Base-by-base conservation (phyloP, 2,329 filamentous ascomycete species). In the Talaromyces sp. region DNA sequence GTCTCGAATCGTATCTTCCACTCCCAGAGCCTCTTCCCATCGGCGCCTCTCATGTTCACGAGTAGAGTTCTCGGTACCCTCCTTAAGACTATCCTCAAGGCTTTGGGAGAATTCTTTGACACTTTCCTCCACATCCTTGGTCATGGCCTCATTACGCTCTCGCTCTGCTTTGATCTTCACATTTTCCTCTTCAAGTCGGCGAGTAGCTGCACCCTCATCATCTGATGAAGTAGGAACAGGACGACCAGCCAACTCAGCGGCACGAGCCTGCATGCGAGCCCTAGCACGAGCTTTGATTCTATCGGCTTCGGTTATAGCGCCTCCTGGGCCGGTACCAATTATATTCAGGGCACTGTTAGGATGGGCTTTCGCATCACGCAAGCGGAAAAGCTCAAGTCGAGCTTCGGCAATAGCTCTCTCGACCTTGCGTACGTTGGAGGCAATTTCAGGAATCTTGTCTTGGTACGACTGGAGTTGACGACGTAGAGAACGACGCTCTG, bases 241-340 rank as follows among this genome's bases (percentile, higher is more conserved):
- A 77, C 90, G 92, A 65, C 95, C 95, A 25, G 93, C 92, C 68
- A 99, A 81, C 19, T 95, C 94, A 64, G 95, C 95, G 70, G 95
- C 93, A 67, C 95, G 90, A 73, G 97, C 93, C 80, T 98, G 94
- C 95, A 99, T 99, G 88, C 97, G 96, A 45, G 94, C 94, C 80
- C 93, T 96, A 36, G 95, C 94, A 70, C 93, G 88, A 40, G 95
- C 95, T 82, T 97, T 98, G 70, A 98, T 86, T 63, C 94, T 88
- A 79, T 99, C 95, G 3, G 92, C 91, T 78, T 99, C 95, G 0
- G 95, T 99, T 49, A 99, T 88, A 53, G 88, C 81, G 61, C 95
- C 95, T 51, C 94, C 94, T 65, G 93, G 94, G 10, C 95, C 95
- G 67, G 94, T 98, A 54, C 95, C 95, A 66, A 98, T 87, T 68